Base-by-base conservation (phyloP, 768 basidiomycete genomes). In the Suillus lakei region DNA sequence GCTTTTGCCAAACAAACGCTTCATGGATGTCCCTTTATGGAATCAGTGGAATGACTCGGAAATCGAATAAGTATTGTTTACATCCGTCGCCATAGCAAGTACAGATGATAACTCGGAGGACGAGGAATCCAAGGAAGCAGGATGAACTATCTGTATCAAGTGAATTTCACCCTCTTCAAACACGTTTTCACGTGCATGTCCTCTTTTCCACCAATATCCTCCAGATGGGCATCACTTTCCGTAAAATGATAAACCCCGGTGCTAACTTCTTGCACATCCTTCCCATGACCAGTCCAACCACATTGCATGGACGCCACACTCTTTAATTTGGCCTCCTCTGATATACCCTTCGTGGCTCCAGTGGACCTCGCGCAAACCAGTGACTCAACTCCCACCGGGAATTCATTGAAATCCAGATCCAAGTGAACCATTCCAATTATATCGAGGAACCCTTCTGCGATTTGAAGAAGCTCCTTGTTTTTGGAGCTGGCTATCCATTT, bases 401-500 rank as follows among this genome's bases (percentile, higher is more conserved):
- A 69, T n/a, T 68, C 63, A 4, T 67, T 67, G 65, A 83, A 83
- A 62, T 82, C 76, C 39, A 84, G 69, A 50, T 71, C 77, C 8
- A 83, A 58, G 63, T 84, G 84, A 21, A 76, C 75, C 60, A 85
- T 76, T 51, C 72, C 73, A 12, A 74, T 21, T 15, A 83, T 72
- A 13, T 75, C 70, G 26, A 82, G 26, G 26, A 78, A 69, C 6
- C 74, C 69, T 53, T 67, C 69, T 23, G 81, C 72, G 23, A 73
- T 61, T 56, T 63, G 61, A 46, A 83, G 66, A 28, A 84, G 68
- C 39, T 70, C 76, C 66, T 82, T 78, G 60, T 84, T 84, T 60
- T 70, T 68, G 4, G 78, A 74, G 62, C 80, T 81, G 6, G 65
- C 67, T 21, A 84, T 80, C 81, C 83, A 86, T 43, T 73, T 72